Conservation (phyloP, 1,284 basidiomycete species). For the Ustanciosporium gigantosporum region DNA sequence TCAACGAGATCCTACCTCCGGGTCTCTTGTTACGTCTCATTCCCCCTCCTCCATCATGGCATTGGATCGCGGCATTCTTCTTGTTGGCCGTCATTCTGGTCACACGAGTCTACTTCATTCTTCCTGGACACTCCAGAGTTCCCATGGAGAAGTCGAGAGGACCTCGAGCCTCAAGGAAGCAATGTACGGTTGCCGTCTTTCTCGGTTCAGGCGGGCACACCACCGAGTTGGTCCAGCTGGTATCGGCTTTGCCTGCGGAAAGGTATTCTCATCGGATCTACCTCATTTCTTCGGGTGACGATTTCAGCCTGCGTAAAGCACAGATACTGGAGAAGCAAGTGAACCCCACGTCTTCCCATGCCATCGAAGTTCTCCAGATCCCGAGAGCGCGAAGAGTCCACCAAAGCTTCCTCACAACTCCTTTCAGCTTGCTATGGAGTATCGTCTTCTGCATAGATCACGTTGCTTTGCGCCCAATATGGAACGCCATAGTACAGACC, state of each 20-base stretch:
- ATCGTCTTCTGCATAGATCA: conserved; percentile 34
- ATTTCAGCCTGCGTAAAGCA: conserved; percentile 75
- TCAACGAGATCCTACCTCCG: conserved; percentile 32
- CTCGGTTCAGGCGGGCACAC: conserved; percentile 88
- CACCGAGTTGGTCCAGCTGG: conserved; percentile 77
- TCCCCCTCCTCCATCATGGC: conserved; percentile 19
- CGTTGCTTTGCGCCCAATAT: conserved; percentile 28
- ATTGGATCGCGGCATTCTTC: background rate
- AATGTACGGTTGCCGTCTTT: conserved; percentile 65
- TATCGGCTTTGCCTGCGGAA: conserved; percentile 75
- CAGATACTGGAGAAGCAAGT: conserved; percentile 68
- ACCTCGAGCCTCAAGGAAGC: background rate
- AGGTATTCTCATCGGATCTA: conserved; percentile 80
- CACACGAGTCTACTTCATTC: conserved; percentile 15
- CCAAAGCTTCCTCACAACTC: conserved; percentile 51
- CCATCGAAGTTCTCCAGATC: conserved; percentile 60
- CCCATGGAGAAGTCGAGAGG: no score
- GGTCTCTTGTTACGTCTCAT: conserved; percentile 23
- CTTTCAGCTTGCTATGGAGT: conserved; percentile 24
- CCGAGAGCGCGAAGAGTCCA: conserved; percentile 74
- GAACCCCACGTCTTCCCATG: background rate
- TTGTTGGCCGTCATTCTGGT: background rate
- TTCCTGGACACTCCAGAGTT: no score
- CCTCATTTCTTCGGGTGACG: conserved; percentile 80
- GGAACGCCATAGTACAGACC: background rate